Evolutionary conservation across 768 basidiomycete species (phyloP).

Genomic region (Boletus tomentosulus): DNA sequence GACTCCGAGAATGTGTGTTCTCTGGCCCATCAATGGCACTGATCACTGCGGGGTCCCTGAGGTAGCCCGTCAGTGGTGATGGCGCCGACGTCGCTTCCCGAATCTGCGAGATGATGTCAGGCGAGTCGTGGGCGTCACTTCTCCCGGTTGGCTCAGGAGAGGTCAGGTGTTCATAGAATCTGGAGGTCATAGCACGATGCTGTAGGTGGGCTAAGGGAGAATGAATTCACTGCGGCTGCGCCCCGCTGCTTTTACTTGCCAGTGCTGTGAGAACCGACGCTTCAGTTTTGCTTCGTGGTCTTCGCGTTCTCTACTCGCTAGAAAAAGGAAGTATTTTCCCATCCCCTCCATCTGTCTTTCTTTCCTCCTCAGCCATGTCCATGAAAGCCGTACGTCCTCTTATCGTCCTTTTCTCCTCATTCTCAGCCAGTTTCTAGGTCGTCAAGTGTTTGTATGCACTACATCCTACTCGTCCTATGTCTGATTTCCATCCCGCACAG

Average conservation of each 20-base stretch:
- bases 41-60: constrained; percentile 42
- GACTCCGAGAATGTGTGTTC: constrained; percentile 27
- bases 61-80: constrained; percentile 41
- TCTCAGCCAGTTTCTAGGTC: constrained; percentile 34
- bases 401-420: not conserved
- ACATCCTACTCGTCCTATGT: not conserved
- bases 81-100: constrained; percentile 44
- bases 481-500: constrained; percentile 39
- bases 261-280: constrained; percentile 3
- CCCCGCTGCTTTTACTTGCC: constrained; percentile 8
- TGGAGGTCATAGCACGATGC: constrained; percentile 23
- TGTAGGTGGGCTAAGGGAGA: constrained; percentile 8
- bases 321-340: constrained; percentile 1
- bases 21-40: constrained; percentile 31
- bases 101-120: constrained; percentile 38
- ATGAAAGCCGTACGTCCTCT: constrained; percentile 63
- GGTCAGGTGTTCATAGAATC: constrained; percentile 30
- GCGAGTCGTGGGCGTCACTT: constrained; percentile 5
- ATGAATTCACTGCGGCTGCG: constrained; percentile 3
- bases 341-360: not conserved
- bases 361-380: constrained; percentile 45
- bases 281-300: not conserved
- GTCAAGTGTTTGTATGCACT: constrained; percentile 50
- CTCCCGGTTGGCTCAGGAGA: constrained; percentile 12
- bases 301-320: constrained; percentile 4